Conservation (phyloP, 2,329 filamentous ascomycete species). For the Aspergillus calidoustus region DNA sequence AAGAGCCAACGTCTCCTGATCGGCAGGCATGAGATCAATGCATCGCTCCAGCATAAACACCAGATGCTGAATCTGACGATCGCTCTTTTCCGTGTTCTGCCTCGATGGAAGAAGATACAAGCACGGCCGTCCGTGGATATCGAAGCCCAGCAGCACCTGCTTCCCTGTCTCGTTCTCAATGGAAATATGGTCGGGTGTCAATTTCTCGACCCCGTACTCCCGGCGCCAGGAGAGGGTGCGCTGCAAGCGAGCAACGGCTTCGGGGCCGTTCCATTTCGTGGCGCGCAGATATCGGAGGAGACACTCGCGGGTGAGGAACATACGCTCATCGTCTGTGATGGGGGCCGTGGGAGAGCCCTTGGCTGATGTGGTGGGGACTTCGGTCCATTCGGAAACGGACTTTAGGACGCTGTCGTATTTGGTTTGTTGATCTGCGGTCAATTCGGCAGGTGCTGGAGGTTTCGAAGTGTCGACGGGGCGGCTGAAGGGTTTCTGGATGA, state of each 20-base stretch:
- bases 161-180: slow-evolving; percentile 97
- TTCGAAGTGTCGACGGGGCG: slow-evolving; percentile 62
- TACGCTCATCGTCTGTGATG: slow-evolving; percentile 76
- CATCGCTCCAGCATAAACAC: slow-evolving; percentile 95
- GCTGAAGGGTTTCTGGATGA: slow-evolving; percentile 62
- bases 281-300: slow-evolving; percentile 90
- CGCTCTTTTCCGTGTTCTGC: slow-evolving; percentile 88
- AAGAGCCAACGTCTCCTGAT: slow-evolving; percentile 83
- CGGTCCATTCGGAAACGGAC: slow-evolving; percentile 71
- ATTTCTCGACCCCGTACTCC: slow-evolving; percentile 79
- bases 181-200: slow-evolving; percentile 82
- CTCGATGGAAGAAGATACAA: slow-evolving; percentile 86
- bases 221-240: slow-evolving; percentile 85
- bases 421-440: slow-evolving; percentile 75
- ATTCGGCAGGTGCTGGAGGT: slow-evolving; percentile 59
- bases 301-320: slow-evolving; percentile 92
- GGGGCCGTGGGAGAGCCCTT: slow-evolving; percentile 63
- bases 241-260: slow-evolving; percentile 78
- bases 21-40: slow-evolving; percentile 83
- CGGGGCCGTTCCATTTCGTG: slow-evolving; percentile 81
- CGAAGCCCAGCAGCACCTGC: slow-evolving; percentile 86
- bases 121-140: slow-evolving; percentile 83
- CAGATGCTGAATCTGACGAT: slow-evolving; percentile 88
- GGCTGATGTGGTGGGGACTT: slow-evolving; percentile 67
- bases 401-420: slow-evolving; percentile 82